Base-by-base conservation (phyloP, 495 filamentous ascomycete genomes). In the Hypoxylon crocopeplum region DNA sequence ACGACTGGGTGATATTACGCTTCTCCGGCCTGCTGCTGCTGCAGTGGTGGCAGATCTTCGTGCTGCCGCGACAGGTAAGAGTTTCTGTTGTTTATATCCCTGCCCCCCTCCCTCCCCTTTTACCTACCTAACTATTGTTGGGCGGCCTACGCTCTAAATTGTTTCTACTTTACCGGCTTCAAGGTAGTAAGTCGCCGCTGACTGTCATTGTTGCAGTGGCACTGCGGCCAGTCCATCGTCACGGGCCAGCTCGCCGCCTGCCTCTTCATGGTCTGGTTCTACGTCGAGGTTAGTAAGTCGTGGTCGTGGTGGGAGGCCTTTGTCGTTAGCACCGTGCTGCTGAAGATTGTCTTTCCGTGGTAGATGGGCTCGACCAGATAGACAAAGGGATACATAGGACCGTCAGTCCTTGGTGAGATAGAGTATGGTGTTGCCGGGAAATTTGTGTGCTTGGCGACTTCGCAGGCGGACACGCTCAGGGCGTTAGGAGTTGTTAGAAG, bases 11-110 rank as follows among this genome's bases (percentile, higher is more conserved):
- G 30, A 38, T 36, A 33, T 38, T 65, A 29, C 62, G 62, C 7
- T 59, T 56, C 50, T 49, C 45, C 24, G 49, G 49, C 25, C 3
- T 60, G 24, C 33, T 65, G 7, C 11, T 44, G 13, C 24, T 65
- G 4, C 62, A 65, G 39, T 65, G 62, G 56, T 65, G 56, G 55
- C 62, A 65, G 62, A 48, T 60, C 38, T 65, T 65, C 29, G 45
- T 65, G 21, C 45, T 65, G 16, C 50, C 56, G 8, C 49, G 62
- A 4, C 62, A 47, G 44, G 44, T n/a, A 34, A 34, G 29, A 3
- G 32, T 12, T 34, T n/a, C 13, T 34, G 3, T n/a, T 7, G 32
- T 34, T 34, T n/a, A 27, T 3, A 27, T 8, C 24, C 3, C 8
- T 27, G 8, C 24, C 8, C 24, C 8, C 24, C 24, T 8, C 24